A percentile compares a stretch with the other conserved stretches of the same genome.
phyloP scores from a whole-genome alignment of 73 alveolate species.

The Symbiodinium pilosum region DNA sequence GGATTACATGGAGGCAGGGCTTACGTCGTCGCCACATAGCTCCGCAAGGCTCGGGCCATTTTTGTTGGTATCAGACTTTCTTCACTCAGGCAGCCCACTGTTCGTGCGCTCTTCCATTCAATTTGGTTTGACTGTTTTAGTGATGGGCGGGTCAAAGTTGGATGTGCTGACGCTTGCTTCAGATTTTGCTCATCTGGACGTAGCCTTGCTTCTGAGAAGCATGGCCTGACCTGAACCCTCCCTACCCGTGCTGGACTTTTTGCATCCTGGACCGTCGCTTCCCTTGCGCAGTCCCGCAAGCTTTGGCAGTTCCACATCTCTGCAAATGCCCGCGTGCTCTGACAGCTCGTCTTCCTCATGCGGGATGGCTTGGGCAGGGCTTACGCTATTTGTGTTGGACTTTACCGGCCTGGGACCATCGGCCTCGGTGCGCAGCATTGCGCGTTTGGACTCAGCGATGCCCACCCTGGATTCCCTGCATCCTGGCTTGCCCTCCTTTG shows the following conservation, averaged over 20 bases:
- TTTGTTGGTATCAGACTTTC: background rate
- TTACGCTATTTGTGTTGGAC: background rate
- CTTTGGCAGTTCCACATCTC: background rate
- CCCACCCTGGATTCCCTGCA: background rate
- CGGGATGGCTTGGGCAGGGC: background rate
- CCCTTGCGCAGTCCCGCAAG: background rate
- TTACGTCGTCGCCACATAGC: background rate
- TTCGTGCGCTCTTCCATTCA: background rate
- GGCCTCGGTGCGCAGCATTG: background rate
- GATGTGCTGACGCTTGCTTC: slow-evolving; percentile 9
- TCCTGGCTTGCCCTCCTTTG: background rate
- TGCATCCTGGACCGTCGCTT: slow-evolving; percentile 9
- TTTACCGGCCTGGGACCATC: background rate
- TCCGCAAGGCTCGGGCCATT: background rate
- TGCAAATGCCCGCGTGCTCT: background rate
- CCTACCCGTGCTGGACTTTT: slow-evolving; percentile 4
- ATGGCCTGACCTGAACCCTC: background rate
- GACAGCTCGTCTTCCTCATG: background rate
- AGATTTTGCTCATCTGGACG: background rate
- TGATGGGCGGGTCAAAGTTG: background rate
- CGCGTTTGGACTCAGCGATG: background rate
- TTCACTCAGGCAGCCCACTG: background rate
- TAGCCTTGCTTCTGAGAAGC: background rate
- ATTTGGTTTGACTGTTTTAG: background rate
- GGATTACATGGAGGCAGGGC: background rate